Conservation (phyloP, 805 yeast genomes). For the Metschnikowia aberdeeniae region DNA sequence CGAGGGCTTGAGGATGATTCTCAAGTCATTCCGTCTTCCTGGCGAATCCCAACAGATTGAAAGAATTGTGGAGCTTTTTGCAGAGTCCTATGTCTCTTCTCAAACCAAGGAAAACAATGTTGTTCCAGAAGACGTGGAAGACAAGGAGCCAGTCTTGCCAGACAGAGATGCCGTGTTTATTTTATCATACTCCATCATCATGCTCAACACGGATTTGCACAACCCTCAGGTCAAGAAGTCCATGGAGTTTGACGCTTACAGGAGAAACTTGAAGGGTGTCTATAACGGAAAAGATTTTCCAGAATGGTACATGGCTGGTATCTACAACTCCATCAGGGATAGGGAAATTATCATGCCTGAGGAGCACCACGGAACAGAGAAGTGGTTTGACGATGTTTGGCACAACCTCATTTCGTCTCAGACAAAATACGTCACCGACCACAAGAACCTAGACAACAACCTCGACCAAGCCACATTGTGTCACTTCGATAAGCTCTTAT, state of each 20-base stretch:
- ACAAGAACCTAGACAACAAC: conserved; percentile 11
- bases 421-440: conserved; percentile 16
- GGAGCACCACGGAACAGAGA: conserved; percentile 89
- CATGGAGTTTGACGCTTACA: conserved; percentile 83
- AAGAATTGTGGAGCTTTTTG: conserved; percentile 81
- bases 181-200: conserved; percentile 83
- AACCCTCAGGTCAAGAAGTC: conserved; percentile 89
- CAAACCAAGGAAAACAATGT: conserved; percentile 36
- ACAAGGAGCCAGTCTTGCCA: conserved; percentile 49
- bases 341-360: conserved; percentile 97
- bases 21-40: conserved; percentile 84
- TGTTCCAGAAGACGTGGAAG: conserved; percentile 21
- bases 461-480: conserved; percentile 28
- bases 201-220: conserved; percentile 92
- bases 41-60: conserved; percentile 98
- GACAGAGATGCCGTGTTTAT: conserved; percentile 86
- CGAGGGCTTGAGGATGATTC: conserved; percentile 80
- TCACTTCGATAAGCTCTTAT: conserved; percentile 69
- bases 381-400: conserved; percentile 89
- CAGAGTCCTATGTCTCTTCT: conserved; percentile 69
- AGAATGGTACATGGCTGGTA: conserved; percentile 75
- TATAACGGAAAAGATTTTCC: conserved; percentile 76
- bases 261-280: conserved; percentile 74
- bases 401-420: conserved; percentile 59
- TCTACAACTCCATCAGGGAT: conserved; percentile 74